These are phyloP conservation scores for Trametes maxima DNA, from an alignment of 768 basidiomycete genomes.

Conservation along the genomic window DNA sequence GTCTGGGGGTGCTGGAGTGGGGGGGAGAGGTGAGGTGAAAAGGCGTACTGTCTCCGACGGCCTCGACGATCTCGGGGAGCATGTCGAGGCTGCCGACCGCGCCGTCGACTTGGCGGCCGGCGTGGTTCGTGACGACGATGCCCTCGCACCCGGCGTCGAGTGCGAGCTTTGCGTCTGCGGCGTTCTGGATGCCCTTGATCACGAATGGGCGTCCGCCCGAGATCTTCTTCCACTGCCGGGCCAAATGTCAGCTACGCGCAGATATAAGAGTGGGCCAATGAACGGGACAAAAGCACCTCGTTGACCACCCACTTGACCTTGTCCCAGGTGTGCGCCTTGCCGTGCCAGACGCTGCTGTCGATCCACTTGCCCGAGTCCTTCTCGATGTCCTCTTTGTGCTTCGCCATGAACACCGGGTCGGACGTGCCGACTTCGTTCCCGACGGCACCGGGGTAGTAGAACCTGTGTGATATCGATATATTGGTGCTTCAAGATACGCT, in stretches of 20 bases:
- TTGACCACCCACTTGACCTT: constrained; percentile 53
- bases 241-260: too few relatives aligned
- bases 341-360: constrained; percentile 50
- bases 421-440: constrained; percentile 51
- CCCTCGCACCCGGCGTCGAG: constrained; percentile 51
- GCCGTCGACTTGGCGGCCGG: constrained; percentile 59
- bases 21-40: not conserved
- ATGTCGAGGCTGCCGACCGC: constrained; percentile 53
- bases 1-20: not conserved
- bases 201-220: constrained; percentile 53
- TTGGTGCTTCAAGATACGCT: not conserved
- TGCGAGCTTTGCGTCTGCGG: constrained; percentile 50
- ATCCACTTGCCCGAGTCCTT: constrained; percentile 51
- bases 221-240: constrained; percentile 48
- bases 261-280: too few relatives aligned
- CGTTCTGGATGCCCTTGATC: constrained; percentile 55
- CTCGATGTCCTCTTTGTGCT: constrained; percentile 44
- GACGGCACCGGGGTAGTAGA: constrained; percentile 37
- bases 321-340: constrained; percentile 54
- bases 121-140: constrained; percentile 60
- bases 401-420: constrained; percentile 54
- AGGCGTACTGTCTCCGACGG: constrained; percentile 49
- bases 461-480: constrained; percentile 28
- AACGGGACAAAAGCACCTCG: constrained; percentile 33
- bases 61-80: constrained; percentile 52